A percentile compares a stretch with the other conserved stretches of the same genome.
phyloP scores from a whole-genome alignment of 371 early-diverging fungal genomes.

The Blakeslea trispora region DNA sequence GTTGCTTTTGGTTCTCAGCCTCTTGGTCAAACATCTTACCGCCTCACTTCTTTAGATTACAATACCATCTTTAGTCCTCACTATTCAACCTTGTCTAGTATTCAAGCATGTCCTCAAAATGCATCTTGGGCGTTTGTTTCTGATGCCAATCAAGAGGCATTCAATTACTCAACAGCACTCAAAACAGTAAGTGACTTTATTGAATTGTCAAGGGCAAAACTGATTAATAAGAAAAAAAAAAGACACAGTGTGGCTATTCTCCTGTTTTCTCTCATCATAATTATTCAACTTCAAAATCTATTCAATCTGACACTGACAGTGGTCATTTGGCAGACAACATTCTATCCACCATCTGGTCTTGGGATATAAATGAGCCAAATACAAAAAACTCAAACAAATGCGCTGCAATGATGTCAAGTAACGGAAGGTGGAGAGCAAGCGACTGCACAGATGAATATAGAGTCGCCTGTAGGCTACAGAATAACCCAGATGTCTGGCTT shows the following conservation, averaged over 20 bases:
- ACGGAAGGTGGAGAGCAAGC: conserved; percentile 37
- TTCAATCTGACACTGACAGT: conserved; percentile 16
- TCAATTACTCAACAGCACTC: conserved; percentile 16
- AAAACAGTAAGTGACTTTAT: conserved; percentile 23
- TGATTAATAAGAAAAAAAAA: background rate
- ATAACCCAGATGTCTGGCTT: conserved; percentile 34
- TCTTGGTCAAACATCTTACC: conserved; percentile 13
- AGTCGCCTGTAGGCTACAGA: conserved; percentile 31
- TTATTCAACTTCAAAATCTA: conserved; percentile 11
- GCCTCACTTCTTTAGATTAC: conserved; percentile 15
- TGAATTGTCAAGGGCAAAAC: no score
- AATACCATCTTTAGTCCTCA: conserved; percentile 24
- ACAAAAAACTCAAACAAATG: conserved; percentile 17
- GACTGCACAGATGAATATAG: conserved; percentile 30
- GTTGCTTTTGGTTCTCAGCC: conserved; percentile 34
- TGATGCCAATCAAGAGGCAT: conserved; percentile 9
- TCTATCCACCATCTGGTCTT: conserved; percentile 44
- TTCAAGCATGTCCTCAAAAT: background rate
- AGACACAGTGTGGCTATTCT: conserved; percentile 42
- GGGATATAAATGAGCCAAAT: conserved; percentile 42
- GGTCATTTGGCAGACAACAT: conserved; percentile 29
- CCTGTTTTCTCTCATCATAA: conserved; percentile 33
- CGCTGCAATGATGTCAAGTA: conserved; percentile 28
- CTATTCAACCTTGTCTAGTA: background rate
- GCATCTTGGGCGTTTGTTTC: conserved; percentile 24